A percentile compares a stretch with the other conserved stretches of the same genome.
Evolutionary conservation across 345 rosid species (phyloP).

Genomic region (Eucalyptus rudis): DNA sequence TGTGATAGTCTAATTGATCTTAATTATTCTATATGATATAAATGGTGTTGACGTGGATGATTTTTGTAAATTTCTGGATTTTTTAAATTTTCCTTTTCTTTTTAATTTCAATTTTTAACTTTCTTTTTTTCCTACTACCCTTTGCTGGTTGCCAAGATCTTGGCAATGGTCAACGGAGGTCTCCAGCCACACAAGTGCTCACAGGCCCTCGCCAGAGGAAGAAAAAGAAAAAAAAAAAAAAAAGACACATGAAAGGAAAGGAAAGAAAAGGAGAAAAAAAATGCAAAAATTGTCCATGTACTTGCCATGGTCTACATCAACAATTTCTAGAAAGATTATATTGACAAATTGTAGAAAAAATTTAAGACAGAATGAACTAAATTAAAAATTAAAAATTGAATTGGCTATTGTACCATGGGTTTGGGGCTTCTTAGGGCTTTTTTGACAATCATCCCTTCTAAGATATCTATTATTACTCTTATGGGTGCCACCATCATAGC

Average conservation of each 20-base stretch:
- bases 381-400: background rate
- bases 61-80: background rate
- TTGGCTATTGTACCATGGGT: rapidly evolving
- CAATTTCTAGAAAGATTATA: background rate
- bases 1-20: rapidly evolving
- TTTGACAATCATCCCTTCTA: background rate
- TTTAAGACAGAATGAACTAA: rapidly evolving
- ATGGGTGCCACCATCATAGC: background rate
- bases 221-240: background rate
- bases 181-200: background rate
- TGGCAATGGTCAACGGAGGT: background rate
- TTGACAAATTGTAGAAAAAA: rapidly evolving
- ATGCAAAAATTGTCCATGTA: background rate
- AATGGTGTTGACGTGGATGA: rapidly evolving
- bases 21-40: rapidly evolving
- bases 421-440: background rate
- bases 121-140: background rate
- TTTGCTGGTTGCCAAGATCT: background rate
- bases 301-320: background rate
- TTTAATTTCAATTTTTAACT: background rate
- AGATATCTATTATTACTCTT: background rate
- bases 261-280: background rate
- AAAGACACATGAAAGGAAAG: too few species aligned
- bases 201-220: background rate
- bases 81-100: rapidly evolving